Conservation (phyloP, 23 red algal species). For the Cyanidioschyzon merolae region DNA sequence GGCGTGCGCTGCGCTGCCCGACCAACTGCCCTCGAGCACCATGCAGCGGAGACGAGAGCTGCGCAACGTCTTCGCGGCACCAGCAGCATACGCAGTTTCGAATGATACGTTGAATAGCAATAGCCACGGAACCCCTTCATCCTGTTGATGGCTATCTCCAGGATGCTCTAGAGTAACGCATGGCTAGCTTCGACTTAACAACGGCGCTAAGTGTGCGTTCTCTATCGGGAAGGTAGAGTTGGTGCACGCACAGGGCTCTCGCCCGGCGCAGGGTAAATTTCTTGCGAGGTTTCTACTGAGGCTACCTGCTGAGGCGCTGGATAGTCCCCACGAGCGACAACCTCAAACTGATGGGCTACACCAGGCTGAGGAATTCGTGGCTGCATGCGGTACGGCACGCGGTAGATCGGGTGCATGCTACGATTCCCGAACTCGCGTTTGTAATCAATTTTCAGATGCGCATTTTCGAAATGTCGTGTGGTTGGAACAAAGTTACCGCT, state of each 20-base stretch:
- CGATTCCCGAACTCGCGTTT: background rate
- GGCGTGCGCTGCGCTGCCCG: too few species aligned
- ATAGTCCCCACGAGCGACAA: background rate
- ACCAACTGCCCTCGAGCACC: too few species aligned
- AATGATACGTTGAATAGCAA: too few species aligned
- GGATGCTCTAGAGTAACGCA: too few species aligned
- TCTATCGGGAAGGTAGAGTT: background rate
- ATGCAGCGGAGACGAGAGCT: too few species aligned
- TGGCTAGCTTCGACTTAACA: too few species aligned
- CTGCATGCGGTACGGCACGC: background rate
- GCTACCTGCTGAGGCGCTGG: background rate
- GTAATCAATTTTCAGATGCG: background rate
- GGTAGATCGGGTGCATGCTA: background rate
- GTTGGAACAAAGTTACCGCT: background rate
- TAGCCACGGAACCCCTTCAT: too few species aligned
- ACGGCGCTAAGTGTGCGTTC: too few species aligned
- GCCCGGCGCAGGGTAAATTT: background rate
- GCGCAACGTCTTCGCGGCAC: too few species aligned
- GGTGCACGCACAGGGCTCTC: background rate
- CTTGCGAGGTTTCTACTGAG: background rate
- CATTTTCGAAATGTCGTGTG: background rate
- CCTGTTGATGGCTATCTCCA: too few species aligned
- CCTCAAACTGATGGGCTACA: background rate
- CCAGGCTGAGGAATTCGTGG: background rate
- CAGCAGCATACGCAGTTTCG: too few species aligned